phyloP scores from a whole-genome alignment of 2,329 filamentous ascomycete genomes.

The Fusarium albosuccineum region DNA sequence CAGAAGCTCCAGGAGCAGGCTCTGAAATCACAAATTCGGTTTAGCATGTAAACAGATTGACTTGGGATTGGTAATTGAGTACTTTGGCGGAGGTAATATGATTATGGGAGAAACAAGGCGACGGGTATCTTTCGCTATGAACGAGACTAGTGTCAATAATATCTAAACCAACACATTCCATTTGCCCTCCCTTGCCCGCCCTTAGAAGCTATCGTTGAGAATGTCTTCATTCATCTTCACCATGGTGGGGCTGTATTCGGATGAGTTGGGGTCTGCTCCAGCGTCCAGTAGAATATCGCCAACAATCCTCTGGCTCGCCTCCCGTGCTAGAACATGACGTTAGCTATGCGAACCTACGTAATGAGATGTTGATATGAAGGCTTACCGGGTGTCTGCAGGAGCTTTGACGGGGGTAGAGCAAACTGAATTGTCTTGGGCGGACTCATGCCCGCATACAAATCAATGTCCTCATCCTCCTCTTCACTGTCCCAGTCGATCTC shows the following conservation, averaged over 20 bases:
- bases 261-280: slow-evolving; percentile 69
- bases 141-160: slow-evolving; percentile 3
- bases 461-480: slow-evolving; percentile 74
- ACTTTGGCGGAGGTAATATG: background rate
- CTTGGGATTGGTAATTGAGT: background rate
- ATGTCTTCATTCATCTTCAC: slow-evolving; percentile 74
- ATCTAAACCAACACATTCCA: background rate
- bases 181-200: background rate
- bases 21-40: slow-evolving; percentile 46
- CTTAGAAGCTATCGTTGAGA: slow-evolving; percentile 72
- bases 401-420: slow-evolving; percentile 79
- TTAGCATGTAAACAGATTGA: slow-evolving; percentile 38
- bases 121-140: slow-evolving; percentile 26
- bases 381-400: slow-evolving; percentile 84
- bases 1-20: slow-evolving; percentile 48
- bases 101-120: background rate
- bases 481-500: slow-evolving; percentile 83
- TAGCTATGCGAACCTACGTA: slow-evolving; percentile 12
- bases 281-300: slow-evolving; percentile 83
- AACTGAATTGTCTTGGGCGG: slow-evolving; percentile 96
- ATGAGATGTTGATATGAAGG: background rate
- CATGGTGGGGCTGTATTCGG: slow-evolving; percentile 74
- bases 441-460: slow-evolving; percentile 78
- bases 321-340: slow-evolving; percentile 67
- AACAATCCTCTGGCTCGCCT: slow-evolving; percentile 85